These are phyloP conservation scores for Coriolopsis trogii DNA, from an alignment of 1,284 basidiomycete genomes.

Conservation along the genomic window DNA sequence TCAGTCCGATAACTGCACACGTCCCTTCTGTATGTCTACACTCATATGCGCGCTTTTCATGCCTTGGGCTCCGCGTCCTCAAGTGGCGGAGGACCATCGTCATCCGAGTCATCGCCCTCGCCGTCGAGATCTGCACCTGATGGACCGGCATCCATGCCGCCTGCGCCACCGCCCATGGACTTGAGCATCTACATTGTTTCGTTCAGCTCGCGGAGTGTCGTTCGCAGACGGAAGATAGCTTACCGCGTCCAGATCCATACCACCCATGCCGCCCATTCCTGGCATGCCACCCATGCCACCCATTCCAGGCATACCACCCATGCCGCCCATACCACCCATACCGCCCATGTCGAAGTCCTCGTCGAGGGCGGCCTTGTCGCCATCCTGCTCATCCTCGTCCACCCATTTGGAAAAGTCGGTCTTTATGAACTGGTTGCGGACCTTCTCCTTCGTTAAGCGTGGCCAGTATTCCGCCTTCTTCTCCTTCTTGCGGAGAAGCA, in stretches of 20 bases:
- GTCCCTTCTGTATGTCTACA: slow-evolving; percentile 19
- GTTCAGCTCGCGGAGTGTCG: no score
- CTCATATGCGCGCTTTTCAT: slow-evolving; percentile 11
- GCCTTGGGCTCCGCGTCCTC: slow-evolving; percentile 57
- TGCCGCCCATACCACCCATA: slow-evolving; percentile 49
- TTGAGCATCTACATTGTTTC: slow-evolving; percentile 85
- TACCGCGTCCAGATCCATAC: slow-evolving; percentile 69
- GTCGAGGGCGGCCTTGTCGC: slow-evolving; percentile 42
- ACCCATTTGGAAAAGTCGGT: slow-evolving; percentile 94
- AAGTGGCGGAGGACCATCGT: slow-evolving; percentile 76
- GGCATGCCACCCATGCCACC: slow-evolving; percentile 45
- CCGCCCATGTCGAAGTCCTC: slow-evolving; percentile 48
- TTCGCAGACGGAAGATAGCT: slow-evolving; percentile 9
- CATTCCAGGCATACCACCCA: slow-evolving; percentile 55
- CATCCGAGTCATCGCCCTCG: slow-evolving; percentile 55
- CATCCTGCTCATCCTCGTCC: slow-evolving; percentile 94
- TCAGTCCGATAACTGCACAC: slow-evolving; percentile 21
- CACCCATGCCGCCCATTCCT: slow-evolving; percentile 52
- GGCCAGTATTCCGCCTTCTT: slow-evolving; percentile 83
- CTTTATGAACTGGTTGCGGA: slow-evolving; percentile 80
- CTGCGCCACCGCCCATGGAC: slow-evolving; percentile 51
- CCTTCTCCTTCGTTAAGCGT: slow-evolving; percentile 85
- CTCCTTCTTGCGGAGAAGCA: slow-evolving; percentile 83
- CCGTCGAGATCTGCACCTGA: slow-evolving; percentile 39
- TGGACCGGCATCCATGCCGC: slow-evolving; percentile 31